These are phyloP conservation scores for Lachnum nothofagi DNA, from an alignment of 2,329 filamentous ascomycete species.

Conservation along the genomic window DNA sequence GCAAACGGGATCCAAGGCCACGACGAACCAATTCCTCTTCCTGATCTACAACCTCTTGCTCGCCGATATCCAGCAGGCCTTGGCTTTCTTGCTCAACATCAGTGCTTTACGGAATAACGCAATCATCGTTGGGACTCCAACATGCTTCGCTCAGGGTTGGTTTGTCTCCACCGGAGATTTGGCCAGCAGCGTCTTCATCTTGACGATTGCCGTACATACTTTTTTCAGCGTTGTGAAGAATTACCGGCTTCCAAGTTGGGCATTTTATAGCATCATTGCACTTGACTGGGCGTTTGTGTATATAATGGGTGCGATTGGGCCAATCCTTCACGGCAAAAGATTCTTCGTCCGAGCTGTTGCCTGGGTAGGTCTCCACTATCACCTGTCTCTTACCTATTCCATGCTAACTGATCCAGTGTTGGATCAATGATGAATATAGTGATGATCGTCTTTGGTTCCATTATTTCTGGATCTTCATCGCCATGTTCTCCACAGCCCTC, in stretches of 20 bases:
- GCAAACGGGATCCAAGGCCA: constrained; percentile 15
- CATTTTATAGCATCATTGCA: constrained; percentile 46
- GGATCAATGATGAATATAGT: constrained; percentile 53
- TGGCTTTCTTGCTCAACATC: constrained; percentile 59
- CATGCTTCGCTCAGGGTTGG: constrained; percentile 63
- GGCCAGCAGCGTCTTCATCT: constrained; percentile 62
- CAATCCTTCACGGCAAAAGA: constrained; percentile 34
- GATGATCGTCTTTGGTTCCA: constrained; percentile 55
- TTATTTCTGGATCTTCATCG: constrained; percentile 59
- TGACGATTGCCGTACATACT: constrained; percentile 61
- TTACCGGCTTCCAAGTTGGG: constrained; percentile 45
- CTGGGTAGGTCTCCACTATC: constrained; percentile 44
- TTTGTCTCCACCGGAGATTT: constrained; percentile 63
- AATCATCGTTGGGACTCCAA: constrained; percentile 47
- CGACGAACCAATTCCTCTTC: constrained; percentile 62
- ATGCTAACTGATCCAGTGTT: constrained; percentile 44
- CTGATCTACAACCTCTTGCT: constrained; percentile 65
- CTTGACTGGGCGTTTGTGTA: constrained; percentile 56
- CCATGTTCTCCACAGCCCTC: constrained; percentile 45
- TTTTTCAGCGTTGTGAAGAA: constrained; percentile 57
- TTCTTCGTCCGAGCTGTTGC: constrained; percentile 61
- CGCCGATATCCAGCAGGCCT: constrained; percentile 62
- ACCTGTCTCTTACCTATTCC: not conserved
- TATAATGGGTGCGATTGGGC: constrained; percentile 49
- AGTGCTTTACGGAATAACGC: constrained; percentile 51